Evolutionary conservation across 306 rosid species (phyloP), one percentile per base, ranked within the genome.

Genomic region (Malus orientalis): DNA sequence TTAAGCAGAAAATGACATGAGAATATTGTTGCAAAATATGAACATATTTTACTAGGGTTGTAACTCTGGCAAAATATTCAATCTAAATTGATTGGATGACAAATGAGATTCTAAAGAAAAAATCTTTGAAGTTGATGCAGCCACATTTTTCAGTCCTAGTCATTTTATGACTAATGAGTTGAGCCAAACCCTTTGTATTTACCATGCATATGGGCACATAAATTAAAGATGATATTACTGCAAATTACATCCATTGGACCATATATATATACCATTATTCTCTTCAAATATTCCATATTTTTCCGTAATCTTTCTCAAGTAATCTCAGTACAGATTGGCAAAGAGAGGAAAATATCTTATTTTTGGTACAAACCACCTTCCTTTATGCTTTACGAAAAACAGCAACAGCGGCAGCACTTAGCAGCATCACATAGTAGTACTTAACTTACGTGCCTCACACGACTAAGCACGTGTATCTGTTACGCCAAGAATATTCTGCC

Each of bases 361-460:
- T 49, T 70, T 49, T 49, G 61, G 61, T 49, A 47, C 57, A 45
- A 38, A 42, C 45, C 45, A 42, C 45, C n/a, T n/a, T 47, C 47
- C 70, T 36, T 38, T 29, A n/a, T 36, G 29, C 75, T 54, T 71
- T 71, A 54, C 12, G 20, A 70, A 10, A 11, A 27, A 40, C 71
- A n/a, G 18, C 29, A 67, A 22, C 71, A 67, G 10, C 6, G 13
- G 6, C 54, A 45, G 30, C 88, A 71, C 45, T 70, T 77, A 68
- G 83, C 66, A 74, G 80, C 77, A 84, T 81, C 79, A 78, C 71
- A 81, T 74, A 59, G 32, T 66, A 32, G 11, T 44, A 69, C 69
- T 74, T 40, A 68, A 67, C 51, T 87, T 82, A 80, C 93, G 90
- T 87, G 91, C 85, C 81, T 87, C 90, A 70, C 91, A 89, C 90